Evolutionary conservation across 192 early-diverging fungal genomes (phyloP), one percentile per base, ranked within the genome.

Genomic region (Mortierella claussenii): DNA sequence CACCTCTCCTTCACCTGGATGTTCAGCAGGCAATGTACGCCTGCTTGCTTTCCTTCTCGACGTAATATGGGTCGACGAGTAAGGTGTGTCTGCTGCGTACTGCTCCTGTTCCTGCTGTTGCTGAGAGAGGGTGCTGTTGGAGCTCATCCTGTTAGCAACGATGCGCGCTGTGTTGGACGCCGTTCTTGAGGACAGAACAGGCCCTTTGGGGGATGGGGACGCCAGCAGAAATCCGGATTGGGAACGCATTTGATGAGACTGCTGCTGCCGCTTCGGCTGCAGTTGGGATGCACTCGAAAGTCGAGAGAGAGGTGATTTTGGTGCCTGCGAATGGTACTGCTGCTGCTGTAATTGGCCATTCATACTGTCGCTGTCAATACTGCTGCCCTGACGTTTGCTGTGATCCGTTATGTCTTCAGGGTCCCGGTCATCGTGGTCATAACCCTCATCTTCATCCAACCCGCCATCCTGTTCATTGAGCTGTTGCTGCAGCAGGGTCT

Each of bases 331-430:
- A 20, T 53, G 49, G 13, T 61, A 46, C 15, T 64, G 69, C 3
- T 48, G 68, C 10, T 49, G 43, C 21, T 36, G 48, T 17, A 17
- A 33, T 21, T 48, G 47, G 6, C 63, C 43, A 28, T 31, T 60
- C 40, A 75, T 18, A 20, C 70, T 75, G 12, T 49, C 70, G 27
- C 62, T 75, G 24, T 66, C 70, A 18, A 75, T 57, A 24, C 55
- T 65, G 44, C 70, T 75, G 27, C 46, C 65, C 1, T 42, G 62
- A 5, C 70, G 55, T 18, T 66, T 75, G 32, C 70, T 75, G n/a
- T 65, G 15, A 32, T 75, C 70, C 42, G 70, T 75, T 17, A 75
- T 66, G 27, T 75, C 70, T 31, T 75, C 70, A 12, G 70, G 70
- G 34, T 75, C 70, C 3, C 50, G 63, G 15, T 49, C 70, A 33